phyloP scores from a whole-genome alignment of 2,329 filamentous ascomycete genomes.

The Talaromyces sp. region DNA sequence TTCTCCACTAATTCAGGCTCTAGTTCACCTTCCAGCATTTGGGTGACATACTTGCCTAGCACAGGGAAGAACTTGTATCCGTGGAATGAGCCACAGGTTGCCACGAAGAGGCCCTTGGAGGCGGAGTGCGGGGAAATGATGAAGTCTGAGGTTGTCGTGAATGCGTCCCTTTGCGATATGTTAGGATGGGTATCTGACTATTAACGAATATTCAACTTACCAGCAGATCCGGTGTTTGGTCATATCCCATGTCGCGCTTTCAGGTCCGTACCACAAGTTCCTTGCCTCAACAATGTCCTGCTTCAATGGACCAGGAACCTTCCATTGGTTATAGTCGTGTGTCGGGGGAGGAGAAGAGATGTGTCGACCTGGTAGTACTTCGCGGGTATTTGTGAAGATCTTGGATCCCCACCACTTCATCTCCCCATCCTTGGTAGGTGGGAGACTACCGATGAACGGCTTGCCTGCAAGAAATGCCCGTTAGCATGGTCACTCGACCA shows the following conservation, averaged over 20 bases:
- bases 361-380: constrained; percentile 55
- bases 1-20: constrained; percentile 27
- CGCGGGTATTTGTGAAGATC: constrained; percentile 61
- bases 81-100: constrained; percentile 36
- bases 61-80: constrained; percentile 35
- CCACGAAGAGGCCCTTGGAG: constrained; percentile 46
- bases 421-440: constrained; percentile 50
- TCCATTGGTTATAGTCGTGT: constrained; percentile 65
- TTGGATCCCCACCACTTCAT: constrained; percentile 66
- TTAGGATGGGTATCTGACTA: constrained; percentile 1
- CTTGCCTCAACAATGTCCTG: constrained; percentile 62
- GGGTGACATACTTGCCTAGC: constrained; percentile 32
- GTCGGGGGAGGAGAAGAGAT: constrained; percentile 60
- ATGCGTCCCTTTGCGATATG: constrained; percentile 61
- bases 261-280: constrained; percentile 62
- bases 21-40: constrained; percentile 31
- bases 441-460: constrained; percentile 61
- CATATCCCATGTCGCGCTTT: constrained; percentile 59
- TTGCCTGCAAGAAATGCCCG: constrained; percentile 41
- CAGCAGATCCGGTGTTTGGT: constrained; percentile 68
- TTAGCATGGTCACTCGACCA: background rate
- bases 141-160: constrained; percentile 60
- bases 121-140: constrained; percentile 51
- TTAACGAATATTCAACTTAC: constrained; percentile 45
- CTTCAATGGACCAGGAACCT: constrained; percentile 58